Evolutionary conservation across 1,139 yeast species (phyloP), one percentile per base, ranked within the genome.

Genomic region (Trichomonascaceae sp.): DNA sequence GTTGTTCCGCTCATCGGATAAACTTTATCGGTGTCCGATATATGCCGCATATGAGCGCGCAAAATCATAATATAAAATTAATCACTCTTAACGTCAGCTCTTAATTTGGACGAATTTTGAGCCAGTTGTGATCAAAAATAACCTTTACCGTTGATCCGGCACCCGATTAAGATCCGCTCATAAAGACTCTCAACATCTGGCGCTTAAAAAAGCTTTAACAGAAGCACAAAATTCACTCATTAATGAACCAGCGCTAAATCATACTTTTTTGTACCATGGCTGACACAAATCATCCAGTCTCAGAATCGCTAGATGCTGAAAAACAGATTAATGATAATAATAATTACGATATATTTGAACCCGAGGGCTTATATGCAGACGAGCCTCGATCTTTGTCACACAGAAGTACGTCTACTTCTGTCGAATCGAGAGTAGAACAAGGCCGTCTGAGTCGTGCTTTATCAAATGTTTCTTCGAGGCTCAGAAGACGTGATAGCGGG

Each of bases 391-490:
- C 32, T 10, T 27, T 8, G 2, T 8, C 32, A 8, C 9, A 12
- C 32, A 27, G 32, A 27, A 7, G 9, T 8, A 10, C 32, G 5
- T 3, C 32, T 27, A 2, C 32, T 27, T 27, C 32, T 27, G 24
- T 52, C 4, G 52, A 49, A 5, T 53, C 55, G 12, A 43, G 52
- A n/a, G 43, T 38, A 6, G 55, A 52, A 19, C 55, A 52, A 20
- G 62, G 60, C 43, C 43, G 54, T 8, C 49, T 60, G 17, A 48
- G 56, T 13, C 32, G 60, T 19, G 47, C 60, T 7, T 51, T 60
- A 38, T 55, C 60, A 10, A 53, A 55, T 8, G 55, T 54, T 3
- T 47, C 60, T 7, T 24, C 43, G n/a, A 17, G 52, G 17, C 30
- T 49, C 2, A 39, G 52, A 15, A 51, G 48, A 9, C 49, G 61